Conservation (phyloP, 2,329 filamentous ascomycete genomes). For the Aspergillus nomiae region DNA sequence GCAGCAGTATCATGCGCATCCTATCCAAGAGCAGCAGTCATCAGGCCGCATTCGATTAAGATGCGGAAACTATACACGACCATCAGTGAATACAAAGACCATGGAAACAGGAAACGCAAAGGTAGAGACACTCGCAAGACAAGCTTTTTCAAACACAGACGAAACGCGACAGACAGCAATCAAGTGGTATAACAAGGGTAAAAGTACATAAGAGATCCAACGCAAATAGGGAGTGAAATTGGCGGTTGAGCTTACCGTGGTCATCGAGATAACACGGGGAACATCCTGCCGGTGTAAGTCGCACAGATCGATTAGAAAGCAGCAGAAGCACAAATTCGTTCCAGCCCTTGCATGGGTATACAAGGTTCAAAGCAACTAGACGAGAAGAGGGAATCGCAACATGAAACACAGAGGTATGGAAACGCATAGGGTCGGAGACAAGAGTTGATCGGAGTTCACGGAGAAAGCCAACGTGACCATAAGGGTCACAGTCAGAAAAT, state of each 20-base stretch:
- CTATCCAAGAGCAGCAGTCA: conserved; percentile 25
- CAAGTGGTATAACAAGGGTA: conserved; percentile 24
- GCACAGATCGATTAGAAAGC: conserved; percentile 9
- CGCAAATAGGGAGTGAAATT: conserved; percentile 25
- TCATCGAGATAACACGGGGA: conserved; percentile 5
- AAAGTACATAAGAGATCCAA: conserved; percentile 20
- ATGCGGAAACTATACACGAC: conserved; percentile 24
- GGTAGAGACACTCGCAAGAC: conserved; percentile 9
- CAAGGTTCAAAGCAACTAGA: conserved; percentile 8
- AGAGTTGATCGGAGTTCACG: neutral
- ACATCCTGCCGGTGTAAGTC: conserved; percentile 10
- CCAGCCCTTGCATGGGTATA: conserved; percentile 4
- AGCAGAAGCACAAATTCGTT: conserved; percentile 12
- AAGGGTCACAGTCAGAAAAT: neutral
- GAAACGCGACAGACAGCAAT: conserved; percentile 9
- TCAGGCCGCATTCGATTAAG: conserved; percentile 17
- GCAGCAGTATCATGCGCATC: conserved; percentile 29
- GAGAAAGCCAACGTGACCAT: neutral
- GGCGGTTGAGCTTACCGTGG: conserved; percentile 14
- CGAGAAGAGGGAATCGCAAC: conserved; percentile 8
- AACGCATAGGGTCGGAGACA: neutral
- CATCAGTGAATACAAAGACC: conserved; percentile 18
- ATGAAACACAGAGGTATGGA: neutral
- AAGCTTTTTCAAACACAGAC: conserved; percentile 20
- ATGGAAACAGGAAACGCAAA: conserved; percentile 7